These are phyloP conservation scores for Giardia duodenalis DNA, from an alignment of 208 protist species.

Conservation along the genomic window DNA sequence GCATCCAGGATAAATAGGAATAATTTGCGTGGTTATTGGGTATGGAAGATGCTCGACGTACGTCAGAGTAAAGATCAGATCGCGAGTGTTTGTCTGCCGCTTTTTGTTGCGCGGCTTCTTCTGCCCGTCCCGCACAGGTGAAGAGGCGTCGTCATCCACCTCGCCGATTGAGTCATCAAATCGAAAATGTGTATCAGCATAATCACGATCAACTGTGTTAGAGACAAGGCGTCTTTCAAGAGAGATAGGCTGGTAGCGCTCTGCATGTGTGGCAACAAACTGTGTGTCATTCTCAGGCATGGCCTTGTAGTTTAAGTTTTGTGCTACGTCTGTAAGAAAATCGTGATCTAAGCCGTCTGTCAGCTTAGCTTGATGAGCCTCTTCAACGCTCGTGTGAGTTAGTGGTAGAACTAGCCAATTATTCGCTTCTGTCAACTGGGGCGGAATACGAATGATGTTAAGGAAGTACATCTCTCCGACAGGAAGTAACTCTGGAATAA, in stretches of 20 bases:
- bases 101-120: background rate
- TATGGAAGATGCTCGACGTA: background rate
- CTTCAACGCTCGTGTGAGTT: background rate
- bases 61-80: background rate
- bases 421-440: background rate
- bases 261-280: background rate
- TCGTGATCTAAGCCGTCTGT: background rate
- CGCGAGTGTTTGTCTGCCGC: background rate
- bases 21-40: background rate
- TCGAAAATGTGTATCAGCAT: background rate
- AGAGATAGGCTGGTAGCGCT: background rate
- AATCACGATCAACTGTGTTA: background rate
- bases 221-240: background rate
- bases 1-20: background rate
- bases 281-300: background rate
- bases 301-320: background rate
- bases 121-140: background rate
- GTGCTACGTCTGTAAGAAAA: background rate
- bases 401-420: background rate
- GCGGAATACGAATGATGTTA: background rate
- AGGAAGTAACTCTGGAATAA: background rate
- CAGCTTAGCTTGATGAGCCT: background rate
- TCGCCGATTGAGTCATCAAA: background rate
- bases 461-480: background rate
- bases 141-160: background rate